Conservation (phyloP, 306 rosid species). For the Dicorynia guianensis region DNA sequence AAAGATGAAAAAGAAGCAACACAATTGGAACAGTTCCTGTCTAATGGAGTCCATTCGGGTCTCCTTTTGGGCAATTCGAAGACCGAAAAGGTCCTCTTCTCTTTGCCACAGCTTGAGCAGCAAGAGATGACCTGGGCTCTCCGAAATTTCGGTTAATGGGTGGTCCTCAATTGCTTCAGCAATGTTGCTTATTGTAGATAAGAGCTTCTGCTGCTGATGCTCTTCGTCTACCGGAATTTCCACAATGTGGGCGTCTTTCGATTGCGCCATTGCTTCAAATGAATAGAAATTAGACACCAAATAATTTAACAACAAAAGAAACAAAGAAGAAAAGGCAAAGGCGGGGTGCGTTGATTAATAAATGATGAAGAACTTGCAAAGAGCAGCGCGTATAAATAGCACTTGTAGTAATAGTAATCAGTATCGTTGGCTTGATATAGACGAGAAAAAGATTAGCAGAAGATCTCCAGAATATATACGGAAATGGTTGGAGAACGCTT, state of each 20-base stretch:
- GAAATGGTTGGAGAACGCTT: background rate
- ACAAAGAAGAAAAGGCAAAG: background rate
- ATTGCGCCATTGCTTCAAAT: constrained; percentile 60
- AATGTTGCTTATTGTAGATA: constrained; percentile 42
- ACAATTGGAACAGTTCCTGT: constrained; percentile 73
- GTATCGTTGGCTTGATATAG: background rate
- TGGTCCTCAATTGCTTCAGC: constrained; percentile 77
- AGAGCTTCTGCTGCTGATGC: constrained; percentile 49
- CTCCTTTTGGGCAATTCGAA: constrained; percentile 59
- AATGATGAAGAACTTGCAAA: constrained; percentile 22
- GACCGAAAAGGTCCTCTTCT: constrained; percentile 71
- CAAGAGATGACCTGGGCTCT: constrained; percentile 81
- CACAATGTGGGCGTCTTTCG: constrained; percentile 65
- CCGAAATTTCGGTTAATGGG: constrained; percentile 80
- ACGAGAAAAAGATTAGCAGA: background rate
- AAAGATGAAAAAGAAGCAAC: constrained; percentile 73
- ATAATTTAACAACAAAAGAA: no score
- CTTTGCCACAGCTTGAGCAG: constrained; percentile 92
- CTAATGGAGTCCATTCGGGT: constrained; percentile 58
- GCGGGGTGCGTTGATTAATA: background rate
- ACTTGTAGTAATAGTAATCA: background rate
- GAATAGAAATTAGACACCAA: background rate
- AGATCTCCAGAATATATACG: background rate
- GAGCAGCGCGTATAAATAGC: background rate
- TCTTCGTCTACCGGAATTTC: constrained; percentile 83